Conservation (phyloP, 805 yeast genomes). For the Barnettozyma vustinii region DNA sequence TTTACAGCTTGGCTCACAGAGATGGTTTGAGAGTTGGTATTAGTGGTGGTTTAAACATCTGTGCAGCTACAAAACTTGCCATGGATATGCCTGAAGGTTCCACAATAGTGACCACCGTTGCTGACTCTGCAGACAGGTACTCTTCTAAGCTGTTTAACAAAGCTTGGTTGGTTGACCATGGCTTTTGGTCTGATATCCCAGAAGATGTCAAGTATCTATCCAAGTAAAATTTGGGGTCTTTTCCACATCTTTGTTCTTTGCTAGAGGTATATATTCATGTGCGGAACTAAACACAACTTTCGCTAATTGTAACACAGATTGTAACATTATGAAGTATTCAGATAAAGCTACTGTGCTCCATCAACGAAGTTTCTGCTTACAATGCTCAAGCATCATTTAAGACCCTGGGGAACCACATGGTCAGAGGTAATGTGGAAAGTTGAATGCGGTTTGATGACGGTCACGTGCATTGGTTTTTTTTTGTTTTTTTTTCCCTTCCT, state of each 20-base stretch:
- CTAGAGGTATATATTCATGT: background rate
- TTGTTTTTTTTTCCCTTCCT: background rate
- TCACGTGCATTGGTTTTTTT: background rate
- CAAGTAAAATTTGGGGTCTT: background rate
- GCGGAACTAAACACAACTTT: background rate
- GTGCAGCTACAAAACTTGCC: conserved; percentile 20
- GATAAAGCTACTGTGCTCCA: background rate
- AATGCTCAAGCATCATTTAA: too few relatives aligned
- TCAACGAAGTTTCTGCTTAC: too few relatives aligned
- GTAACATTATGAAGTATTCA: too few relatives aligned
- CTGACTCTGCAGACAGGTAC: conserved; percentile 22
- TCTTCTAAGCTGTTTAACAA: conserved; percentile 21
- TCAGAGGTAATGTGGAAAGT: too few relatives aligned
- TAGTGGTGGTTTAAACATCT: conserved; percentile 21
- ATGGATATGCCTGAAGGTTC: conserved; percentile 21
- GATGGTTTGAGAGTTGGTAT: conserved; percentile 21
- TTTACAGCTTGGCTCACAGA: conserved; percentile 14
- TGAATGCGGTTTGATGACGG: background rate
- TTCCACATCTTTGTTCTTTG: background rate
- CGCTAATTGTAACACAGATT: too few relatives aligned
- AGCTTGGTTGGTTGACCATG: conserved; percentile 16
- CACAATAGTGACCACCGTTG: conserved; percentile 22
- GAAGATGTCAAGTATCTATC: conserved; percentile 16
- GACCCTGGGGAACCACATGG: too few relatives aligned
- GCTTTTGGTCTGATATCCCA: conserved; percentile 21